Conservation (phyloP, 306 rosid species). For the Malus fusca region DNA sequence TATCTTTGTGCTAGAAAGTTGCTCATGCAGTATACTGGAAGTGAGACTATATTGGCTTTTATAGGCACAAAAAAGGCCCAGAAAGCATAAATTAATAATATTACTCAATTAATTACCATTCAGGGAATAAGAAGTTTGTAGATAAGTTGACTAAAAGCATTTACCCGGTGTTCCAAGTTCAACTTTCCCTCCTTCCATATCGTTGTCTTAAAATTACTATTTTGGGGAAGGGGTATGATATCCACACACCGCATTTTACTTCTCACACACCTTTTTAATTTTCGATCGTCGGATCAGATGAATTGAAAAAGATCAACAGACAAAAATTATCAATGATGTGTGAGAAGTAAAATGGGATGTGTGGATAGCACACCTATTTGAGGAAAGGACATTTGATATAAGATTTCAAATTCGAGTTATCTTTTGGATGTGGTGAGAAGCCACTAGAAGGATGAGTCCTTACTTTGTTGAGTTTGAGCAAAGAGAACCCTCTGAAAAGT, state of each 20-base stretch:
- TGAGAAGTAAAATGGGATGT: no score
- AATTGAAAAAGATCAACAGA: no score
- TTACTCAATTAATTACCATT: background rate
- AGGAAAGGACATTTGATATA: no score
- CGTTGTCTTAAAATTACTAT: background rate
- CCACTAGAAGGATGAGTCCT: background rate
- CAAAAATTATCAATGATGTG: no score
- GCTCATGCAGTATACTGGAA: background rate
- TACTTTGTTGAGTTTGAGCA: background rate
- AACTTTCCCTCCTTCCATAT: no score
- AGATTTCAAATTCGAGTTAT: background rate
- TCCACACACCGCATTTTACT: no score
- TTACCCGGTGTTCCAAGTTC: background rate
- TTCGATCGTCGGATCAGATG: accelerated
- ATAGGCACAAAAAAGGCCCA: slow-evolving; percentile 21
- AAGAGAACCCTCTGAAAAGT: slow-evolving; percentile 16
- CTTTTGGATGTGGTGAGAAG: background rate
- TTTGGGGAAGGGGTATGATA: slow-evolving; percentile 10
- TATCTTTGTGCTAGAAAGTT: background rate
- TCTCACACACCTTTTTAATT: no score
- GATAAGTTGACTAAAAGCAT: background rate
- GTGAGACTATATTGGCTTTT: slow-evolving; percentile 29
- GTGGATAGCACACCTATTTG: no score
- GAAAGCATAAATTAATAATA: background rate
- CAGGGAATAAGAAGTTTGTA: background rate